Evolutionary conservation across 257 asterid genomes (phyloP).

Genomic region (Plantago major): DNA sequence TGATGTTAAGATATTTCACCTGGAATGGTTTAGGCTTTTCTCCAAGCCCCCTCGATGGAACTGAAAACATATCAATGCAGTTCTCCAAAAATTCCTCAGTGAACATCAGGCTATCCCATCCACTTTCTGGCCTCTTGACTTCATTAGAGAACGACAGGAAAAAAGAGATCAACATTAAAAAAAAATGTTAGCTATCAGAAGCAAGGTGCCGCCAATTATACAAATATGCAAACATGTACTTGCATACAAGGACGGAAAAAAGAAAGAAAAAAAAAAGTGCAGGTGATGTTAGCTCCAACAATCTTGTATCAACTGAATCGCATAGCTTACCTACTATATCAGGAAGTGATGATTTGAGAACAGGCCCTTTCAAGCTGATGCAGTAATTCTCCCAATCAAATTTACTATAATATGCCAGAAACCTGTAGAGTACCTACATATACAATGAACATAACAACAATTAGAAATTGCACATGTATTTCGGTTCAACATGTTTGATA

Average conservation of each 20-base stretch:
- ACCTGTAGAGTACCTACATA: constrained; percentile 62
- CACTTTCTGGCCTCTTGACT: constrained; percentile 56
- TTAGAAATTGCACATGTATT: constrained; percentile 8
- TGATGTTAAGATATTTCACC: constrained; percentile 62
- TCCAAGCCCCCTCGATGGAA: constrained; percentile 38
- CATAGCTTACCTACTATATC: constrained; percentile 54
- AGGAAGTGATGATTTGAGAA: constrained; percentile 54
- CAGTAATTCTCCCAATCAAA: constrained; percentile 83
- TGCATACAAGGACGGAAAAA: too few relatives aligned
- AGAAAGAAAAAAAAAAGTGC: background rate
- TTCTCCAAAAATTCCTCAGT: constrained; percentile 50
- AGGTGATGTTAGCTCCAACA: background rate
- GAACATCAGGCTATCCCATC: constrained; percentile 36
- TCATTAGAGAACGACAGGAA: constrained; percentile 22
- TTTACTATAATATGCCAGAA: constrained; percentile 71
- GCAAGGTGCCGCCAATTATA: background rate
- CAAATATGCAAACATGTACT: too few relatives aligned
- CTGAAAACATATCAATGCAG: constrained; percentile 58
- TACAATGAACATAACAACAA: constrained; percentile 12
- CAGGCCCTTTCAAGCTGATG: constrained; percentile 78
- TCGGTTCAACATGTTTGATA: constrained; percentile 3
- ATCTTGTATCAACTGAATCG: constrained; percentile 9
- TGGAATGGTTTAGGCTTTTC: constrained; percentile 45
- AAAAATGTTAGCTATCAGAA: background rate
- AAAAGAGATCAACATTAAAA: constrained; percentile 2